Percentiles rank a stretch among this genome's conserved stretches.
phyloP scores from a whole-genome alignment of 331 rosid species.

The Arachis monticola region DNA sequence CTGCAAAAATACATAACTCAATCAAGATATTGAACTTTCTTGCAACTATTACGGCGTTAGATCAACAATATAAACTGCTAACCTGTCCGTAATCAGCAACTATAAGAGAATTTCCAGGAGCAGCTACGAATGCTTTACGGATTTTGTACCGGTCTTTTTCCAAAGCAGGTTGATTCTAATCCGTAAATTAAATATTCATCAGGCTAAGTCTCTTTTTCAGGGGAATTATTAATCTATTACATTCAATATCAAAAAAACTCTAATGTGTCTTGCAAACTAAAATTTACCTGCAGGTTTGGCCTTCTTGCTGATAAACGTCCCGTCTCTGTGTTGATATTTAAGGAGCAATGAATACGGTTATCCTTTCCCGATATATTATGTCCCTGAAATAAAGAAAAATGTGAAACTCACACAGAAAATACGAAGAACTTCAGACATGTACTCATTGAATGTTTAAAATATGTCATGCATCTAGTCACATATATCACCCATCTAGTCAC shows the following conservation, averaged over 20 bases:
- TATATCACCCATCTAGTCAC: not conserved
- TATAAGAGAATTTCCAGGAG: conserved; percentile 90
- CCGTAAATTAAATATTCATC: conserved; percentile 24
- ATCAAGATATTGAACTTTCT: conserved; percentile 39
- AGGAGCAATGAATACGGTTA: conserved; percentile 85
- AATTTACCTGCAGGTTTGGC: conserved; percentile 90
- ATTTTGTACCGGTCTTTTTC: conserved; percentile 97
- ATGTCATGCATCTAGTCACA: not conserved
- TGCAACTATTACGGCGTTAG: conserved; percentile 9
- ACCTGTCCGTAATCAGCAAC: conserved; percentile 99
- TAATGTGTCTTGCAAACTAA: conserved; percentile 17
- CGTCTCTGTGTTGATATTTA: conserved; percentile 92
- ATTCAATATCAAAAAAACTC: conserved; percentile 10
- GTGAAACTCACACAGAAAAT: conserved; percentile 4
- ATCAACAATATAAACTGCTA: conserved; percentile 39
- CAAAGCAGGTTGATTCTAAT: conserved; percentile 96
- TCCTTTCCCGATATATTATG: conserved; percentile 85
- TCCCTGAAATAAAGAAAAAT: conserved; percentile 62
- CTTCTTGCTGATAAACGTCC: conserved; percentile 97
- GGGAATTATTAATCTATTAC: conserved; percentile 14
- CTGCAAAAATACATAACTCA: conserved; percentile 59
- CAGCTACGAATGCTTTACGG: conserved; percentile 92
- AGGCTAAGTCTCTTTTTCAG: conserved; percentile 29
- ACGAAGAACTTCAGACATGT: conserved; percentile 5
- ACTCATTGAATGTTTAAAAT: not conserved